phyloP scores from a whole-genome alignment of 805 yeast species.

The Teunomyces tritomae region DNA sequence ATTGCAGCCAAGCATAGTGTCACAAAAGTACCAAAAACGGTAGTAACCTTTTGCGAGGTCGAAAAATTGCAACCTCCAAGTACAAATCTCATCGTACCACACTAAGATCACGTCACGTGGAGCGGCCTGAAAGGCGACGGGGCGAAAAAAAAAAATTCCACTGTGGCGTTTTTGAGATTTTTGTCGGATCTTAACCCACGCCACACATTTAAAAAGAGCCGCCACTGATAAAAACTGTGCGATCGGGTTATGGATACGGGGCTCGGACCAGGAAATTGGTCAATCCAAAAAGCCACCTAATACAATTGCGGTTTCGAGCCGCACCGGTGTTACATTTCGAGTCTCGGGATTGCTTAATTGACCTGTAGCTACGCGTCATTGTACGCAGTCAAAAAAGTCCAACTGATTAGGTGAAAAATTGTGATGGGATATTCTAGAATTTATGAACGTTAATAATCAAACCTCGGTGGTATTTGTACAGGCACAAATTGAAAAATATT shows the following conservation, averaged over 20 bases:
- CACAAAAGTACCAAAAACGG: neutral
- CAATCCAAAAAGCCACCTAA: no score
- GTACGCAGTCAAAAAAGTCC: neutral
- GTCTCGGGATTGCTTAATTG: no score
- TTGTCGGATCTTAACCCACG: conserved; percentile 5
- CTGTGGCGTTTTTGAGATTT: neutral
- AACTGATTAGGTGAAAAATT: neutral
- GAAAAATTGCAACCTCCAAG: no score
- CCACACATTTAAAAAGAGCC: neutral
- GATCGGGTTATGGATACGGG: neutral
- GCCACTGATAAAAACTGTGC: neutral
- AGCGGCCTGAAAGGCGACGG: neutral
- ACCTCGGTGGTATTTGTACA: conserved; percentile 1
- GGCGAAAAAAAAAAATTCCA: neutral
- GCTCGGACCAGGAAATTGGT: neutral
- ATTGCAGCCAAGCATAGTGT: neutral
- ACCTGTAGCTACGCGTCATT: neutral
- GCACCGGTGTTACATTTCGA: no score
- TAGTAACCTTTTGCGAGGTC: no score
- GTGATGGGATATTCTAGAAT: conserved; percentile 2
- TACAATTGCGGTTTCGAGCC: no score
- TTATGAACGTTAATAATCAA: conserved; percentile 2
- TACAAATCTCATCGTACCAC: no score
- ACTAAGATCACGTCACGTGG: neutral
- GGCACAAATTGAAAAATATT: conserved; percentile 1